These are phyloP conservation scores for Kodamaea plutei DNA, from an alignment of 1,139 yeast genomes.

Conservation along the genomic window DNA sequence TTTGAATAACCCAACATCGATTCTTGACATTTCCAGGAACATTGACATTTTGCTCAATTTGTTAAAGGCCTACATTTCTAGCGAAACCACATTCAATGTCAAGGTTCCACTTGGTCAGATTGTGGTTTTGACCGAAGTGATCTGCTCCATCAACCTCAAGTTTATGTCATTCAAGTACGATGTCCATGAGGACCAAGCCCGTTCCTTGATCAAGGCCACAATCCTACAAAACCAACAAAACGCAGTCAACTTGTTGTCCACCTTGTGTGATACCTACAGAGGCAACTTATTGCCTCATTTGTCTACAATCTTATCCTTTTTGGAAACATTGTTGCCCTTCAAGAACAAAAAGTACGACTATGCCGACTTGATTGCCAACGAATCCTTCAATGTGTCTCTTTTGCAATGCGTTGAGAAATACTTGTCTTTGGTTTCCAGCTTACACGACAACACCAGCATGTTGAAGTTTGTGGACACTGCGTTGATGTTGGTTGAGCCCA, in stretches of 20 bases:
- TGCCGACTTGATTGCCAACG: conserved; percentile 28
- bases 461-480: conserved; percentile 46
- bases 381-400: conserved; percentile 26
- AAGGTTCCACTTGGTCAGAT: conserved; percentile 57
- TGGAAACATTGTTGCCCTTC: conserved; percentile 55
- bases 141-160: conserved; percentile 50
- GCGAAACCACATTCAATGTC: conserved; percentile 46
- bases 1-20: conserved; percentile 48
- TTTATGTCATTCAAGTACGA: conserved; percentile 56
- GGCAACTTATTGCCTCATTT: conserved; percentile 49
- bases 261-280: conserved; percentile 36
- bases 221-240: conserved; percentile 41
- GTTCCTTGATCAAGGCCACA: conserved; percentile 36
- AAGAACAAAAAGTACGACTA: conserved; percentile 34
- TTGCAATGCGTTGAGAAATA: conserved; percentile 26
- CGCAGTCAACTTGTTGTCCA: conserved; percentile 40
- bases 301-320: conserved; percentile 41
- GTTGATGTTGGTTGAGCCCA: conserved; percentile 41
- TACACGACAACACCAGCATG: conserved; percentile 37
- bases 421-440: conserved; percentile 28
- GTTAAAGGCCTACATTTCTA: conserved; percentile 40
- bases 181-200: conserved; percentile 48
- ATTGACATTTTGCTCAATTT: conserved; percentile 43
- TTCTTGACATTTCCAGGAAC: conserved; percentile 49
- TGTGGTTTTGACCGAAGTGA: conserved; percentile 44